phyloP scores from a whole-genome alignment of 768 basidiomycete species.

The Pisolithus tinctorius region DNA sequence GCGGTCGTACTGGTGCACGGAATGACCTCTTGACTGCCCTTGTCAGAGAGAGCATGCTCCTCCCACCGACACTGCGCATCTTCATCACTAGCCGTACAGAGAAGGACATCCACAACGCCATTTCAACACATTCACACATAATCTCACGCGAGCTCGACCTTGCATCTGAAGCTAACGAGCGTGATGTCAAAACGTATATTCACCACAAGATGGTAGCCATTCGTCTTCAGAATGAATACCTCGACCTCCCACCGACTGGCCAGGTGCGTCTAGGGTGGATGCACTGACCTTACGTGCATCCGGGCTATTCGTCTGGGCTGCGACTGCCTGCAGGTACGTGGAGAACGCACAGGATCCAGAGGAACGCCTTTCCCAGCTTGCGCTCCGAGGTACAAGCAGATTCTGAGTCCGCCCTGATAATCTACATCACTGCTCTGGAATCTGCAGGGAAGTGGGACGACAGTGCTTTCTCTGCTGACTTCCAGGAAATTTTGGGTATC shows the following conservation, averaged over 20 bases:
- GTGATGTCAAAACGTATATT: conserved; percentile 21
- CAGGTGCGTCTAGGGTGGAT: conserved; percentile 13
- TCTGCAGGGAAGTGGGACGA: conserved; percentile 27
- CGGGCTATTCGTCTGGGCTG: conserved; percentile 29
- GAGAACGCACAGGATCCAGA: conserved; percentile 25
- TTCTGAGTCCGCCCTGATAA: conserved; percentile 23
- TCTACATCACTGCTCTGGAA: conserved; percentile 26
- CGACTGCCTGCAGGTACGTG: conserved; percentile 26
- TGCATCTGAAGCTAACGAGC: conserved; percentile 16
- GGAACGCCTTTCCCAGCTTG: conserved; percentile 23
- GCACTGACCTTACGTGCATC: conserved; percentile 22
- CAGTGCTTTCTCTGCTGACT: conserved; percentile 20
- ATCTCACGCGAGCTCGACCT: conserved; percentile 19
- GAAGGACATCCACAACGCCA: conserved; percentile 16
- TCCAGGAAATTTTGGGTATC: conserved; percentile 26
- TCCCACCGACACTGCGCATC: conserved; percentile 22
- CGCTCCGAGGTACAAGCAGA: conserved; percentile 14
- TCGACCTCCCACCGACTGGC: conserved; percentile 25
- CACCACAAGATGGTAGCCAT: conserved; percentile 21
- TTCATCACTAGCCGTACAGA: conserved; percentile 29
- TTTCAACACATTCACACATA: conserved; percentile 10
- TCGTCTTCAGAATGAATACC: conserved; percentile 19
- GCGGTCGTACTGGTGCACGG: conserved; percentile 15
- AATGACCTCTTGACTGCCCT: conserved; percentile 24
- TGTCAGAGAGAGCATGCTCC: conserved; percentile 13